phyloP scores from a whole-genome alignment of 2,329 filamentous ascomycete species.

The Venturia aucupariae region DNA sequence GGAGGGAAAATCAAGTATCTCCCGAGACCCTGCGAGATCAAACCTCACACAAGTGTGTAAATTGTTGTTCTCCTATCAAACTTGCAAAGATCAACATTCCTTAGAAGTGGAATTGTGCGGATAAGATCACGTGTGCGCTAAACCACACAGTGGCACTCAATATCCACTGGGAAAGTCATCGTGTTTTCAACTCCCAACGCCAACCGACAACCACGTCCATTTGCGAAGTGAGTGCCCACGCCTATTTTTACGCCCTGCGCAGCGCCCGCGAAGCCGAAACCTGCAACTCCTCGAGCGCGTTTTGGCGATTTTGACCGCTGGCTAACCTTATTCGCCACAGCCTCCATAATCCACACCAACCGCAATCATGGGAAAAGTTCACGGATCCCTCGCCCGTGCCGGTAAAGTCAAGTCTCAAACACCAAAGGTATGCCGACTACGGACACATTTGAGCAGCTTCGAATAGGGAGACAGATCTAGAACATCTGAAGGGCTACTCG shows the following conservation, averaged over 20 bases:
- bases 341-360: conserved; percentile 24
- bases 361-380: conserved; percentile 81
- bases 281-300: conserved; percentile 15
- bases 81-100: not conserved
- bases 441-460: not conserved
- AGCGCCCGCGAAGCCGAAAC: not conserved
- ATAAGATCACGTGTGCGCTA: not conserved
- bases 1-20: no score
- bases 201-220: not conserved
- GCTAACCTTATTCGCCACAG: conserved; percentile 3
- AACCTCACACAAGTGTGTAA: no score
- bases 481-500: not conserved
- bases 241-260: conserved; percentile 5
- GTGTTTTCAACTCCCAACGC: not conserved
- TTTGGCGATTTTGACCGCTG: not conserved
- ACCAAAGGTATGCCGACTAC: conserved; percentile 61
- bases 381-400: conserved; percentile 76
- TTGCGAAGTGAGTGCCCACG: not conserved
- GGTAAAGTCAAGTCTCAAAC: conserved; percentile 98
- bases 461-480: not conserved
- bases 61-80: no score
- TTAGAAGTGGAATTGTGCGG: no score
- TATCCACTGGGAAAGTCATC: not conserved
- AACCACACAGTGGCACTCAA: not conserved
- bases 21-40: no score